Conservation (phyloP, 805 yeast genomes). For the Starmerella roubikii region DNA sequence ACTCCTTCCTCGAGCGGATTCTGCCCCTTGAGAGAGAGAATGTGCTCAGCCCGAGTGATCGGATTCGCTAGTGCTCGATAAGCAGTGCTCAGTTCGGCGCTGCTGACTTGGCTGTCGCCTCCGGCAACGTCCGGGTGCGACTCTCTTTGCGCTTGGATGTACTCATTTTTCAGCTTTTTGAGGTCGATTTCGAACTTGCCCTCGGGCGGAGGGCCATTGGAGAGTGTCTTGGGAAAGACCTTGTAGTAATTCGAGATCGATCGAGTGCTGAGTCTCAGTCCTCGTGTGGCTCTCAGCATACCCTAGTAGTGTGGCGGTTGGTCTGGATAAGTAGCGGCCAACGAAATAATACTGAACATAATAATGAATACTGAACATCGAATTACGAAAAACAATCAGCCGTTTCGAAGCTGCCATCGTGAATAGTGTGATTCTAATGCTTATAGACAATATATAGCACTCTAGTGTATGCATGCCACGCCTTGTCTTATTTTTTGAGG, state of each 20-base stretch:
- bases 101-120: constrained; percentile 16
- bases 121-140: constrained; percentile 66
- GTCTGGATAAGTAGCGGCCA: no score
- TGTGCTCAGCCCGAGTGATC: constrained; percentile 50
- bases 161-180: constrained; percentile 54
- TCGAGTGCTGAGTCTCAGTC: not conserved
- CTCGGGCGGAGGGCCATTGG: constrained; percentile 47
- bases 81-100: constrained; percentile 48
- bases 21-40: constrained; percentile 34
- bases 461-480: no score
- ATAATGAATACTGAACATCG: no score
- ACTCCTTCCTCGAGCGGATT: constrained; percentile 41
- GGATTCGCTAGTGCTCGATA: constrained; percentile 62
- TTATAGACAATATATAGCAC: no score
- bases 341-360: no score
- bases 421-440: no score
- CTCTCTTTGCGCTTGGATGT: constrained; percentile 52
- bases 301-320: no score
- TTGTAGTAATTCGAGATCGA: constrained; percentile 32
- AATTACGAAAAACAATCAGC: no score
- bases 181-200: constrained; percentile 48
- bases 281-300: no score
- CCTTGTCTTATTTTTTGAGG: no score
- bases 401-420: no score
- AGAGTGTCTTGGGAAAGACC: constrained; percentile 65